These are phyloP conservation scores for Piromyces sp. DNA, from an alignment of 192 early-diverging fungal genomes.

Conservation along the genomic window DNA sequence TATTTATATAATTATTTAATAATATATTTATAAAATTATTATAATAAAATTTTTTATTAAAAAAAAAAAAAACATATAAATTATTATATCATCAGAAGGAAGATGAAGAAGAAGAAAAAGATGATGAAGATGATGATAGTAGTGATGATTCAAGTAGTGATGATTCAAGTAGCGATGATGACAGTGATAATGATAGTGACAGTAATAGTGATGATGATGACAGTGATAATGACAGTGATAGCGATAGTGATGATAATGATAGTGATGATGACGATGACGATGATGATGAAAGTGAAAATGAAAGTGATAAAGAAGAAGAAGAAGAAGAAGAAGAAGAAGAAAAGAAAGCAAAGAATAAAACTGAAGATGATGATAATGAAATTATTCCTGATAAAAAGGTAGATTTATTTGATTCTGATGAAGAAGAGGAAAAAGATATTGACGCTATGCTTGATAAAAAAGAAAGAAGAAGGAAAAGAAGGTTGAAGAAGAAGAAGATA, in stretches of 20 bases:
- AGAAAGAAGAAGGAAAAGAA: constrained; percentile 4
- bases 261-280: constrained; percentile 15
- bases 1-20: too few relatives aligned
- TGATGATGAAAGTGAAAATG: constrained; percentile 11
- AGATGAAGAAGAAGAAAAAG: constrained; percentile 20
- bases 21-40: too few relatives aligned
- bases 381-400: background rate
- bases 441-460: background rate
- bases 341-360: constrained; percentile 5
- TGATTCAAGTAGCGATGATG: constrained; percentile 14
- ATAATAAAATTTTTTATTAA: too few relatives aligned
- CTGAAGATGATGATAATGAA: constrained; percentile 7
- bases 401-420: background rate
- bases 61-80: too few relatives aligned
- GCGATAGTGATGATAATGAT: constrained; percentile 11
- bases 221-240: constrained; percentile 16
- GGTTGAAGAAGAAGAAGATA: constrained; percentile 6
- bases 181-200: constrained; percentile 10
- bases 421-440: background rate
- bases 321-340: constrained; percentile 10
- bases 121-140: constrained; percentile 10
- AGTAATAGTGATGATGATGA: too few relatives aligned
- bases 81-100: too few relatives aligned
- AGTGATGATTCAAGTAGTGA: background rate
- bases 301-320: constrained; percentile 13